These are phyloP conservation scores for Heliocybe sulcata DNA, from an alignment of 1,284 basidiomycete species.

Conservation along the genomic window DNA sequence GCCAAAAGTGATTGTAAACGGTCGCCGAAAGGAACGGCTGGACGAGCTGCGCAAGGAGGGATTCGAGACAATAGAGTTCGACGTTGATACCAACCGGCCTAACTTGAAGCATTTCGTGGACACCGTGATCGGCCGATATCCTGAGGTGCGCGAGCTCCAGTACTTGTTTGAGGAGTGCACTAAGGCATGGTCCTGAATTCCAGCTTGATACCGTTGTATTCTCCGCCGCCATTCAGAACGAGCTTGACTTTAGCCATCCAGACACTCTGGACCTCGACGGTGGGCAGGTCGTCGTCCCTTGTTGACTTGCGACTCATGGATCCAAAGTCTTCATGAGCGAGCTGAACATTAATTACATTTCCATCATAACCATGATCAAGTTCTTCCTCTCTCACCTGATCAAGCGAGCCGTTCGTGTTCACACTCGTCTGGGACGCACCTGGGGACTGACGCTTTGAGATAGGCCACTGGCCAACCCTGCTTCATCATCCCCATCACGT, in stretches of 20 bases:
- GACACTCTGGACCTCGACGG: conserved; percentile 39
- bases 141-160: conserved; percentile 28
- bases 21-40: conserved; percentile 44
- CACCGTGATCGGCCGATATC: conserved; percentile 32
- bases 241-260: conserved; percentile 39
- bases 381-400: conserved; percentile 51
- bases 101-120: conserved; percentile 33
- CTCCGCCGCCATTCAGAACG: conserved; percentile 48
- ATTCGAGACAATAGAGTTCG: conserved; percentile 34
- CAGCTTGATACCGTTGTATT: conserved; percentile 41
- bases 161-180: too few species aligned
- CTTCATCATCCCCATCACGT: conserved; percentile 47
- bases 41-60: conserved; percentile 32
- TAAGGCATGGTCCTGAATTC: conserved; percentile 14
- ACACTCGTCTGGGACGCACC: not conserved
- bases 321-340: conserved; percentile 37
- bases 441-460: not conserved
- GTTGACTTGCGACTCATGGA: not conserved
- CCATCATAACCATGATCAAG: conserved; percentile 40
- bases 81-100: conserved; percentile 30
- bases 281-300: conserved; percentile 15
- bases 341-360: conserved; percentile 48
- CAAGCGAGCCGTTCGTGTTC: conserved; percentile 34
- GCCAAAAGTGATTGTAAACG: conserved; percentile 48
- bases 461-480: conserved; percentile 36